A percentile compares a stretch with the other conserved stretches of the same genome.
Conservation (phyloP, 75 land plant species). For the Pinus taeda region DNA sequence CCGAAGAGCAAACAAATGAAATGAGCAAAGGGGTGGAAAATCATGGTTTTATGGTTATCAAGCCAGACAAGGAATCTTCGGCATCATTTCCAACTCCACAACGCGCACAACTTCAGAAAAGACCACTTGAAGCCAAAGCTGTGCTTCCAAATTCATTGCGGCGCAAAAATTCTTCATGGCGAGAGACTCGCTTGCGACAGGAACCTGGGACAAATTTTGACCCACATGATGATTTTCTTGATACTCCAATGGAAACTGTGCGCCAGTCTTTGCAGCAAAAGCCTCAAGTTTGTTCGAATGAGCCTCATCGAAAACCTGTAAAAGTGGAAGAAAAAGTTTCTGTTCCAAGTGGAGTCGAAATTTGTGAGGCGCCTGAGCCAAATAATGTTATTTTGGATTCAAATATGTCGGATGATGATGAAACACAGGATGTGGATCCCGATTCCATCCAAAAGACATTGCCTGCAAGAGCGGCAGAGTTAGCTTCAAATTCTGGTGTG, state of each 20-base stretch:
- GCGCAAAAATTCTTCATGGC: constrained; percentile 44
- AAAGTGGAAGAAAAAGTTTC: background rate
- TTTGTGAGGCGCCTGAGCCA: constrained; percentile 12
- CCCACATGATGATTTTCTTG: constrained; percentile 84
- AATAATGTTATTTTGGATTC: constrained; percentile 16
- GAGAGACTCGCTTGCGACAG: constrained; percentile 55
- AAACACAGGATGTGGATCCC: constrained; percentile 38
- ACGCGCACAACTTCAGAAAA: constrained; percentile 12
- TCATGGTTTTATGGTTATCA: constrained; percentile 3
- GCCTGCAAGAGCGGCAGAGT: constrained; percentile 6
- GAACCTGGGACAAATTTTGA: constrained; percentile 39
- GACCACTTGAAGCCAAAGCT: constrained; percentile 16
- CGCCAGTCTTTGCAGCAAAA: constrained; percentile 10
- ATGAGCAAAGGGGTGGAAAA: background rate
- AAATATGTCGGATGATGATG: constrained; percentile 41
- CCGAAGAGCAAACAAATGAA: background rate
- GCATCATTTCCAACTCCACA: constrained; percentile 5
- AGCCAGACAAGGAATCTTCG: background rate
- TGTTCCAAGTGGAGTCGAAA: constrained; percentile 3
- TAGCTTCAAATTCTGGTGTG: constrained; percentile 6
- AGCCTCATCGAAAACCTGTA: constrained; percentile 14
- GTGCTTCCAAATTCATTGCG: constrained; percentile 19
- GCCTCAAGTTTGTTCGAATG: background rate
- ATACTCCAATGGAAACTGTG: constrained; percentile 66
- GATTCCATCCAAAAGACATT: constrained; percentile 9